A percentile compares a stretch with the other conserved stretches of the same genome.
These are phyloP conservation scores for Pseudogymnoascus sp. DNA, from an alignment of 2,329 filamentous ascomycete genomes.

Conservation along the genomic window DNA sequence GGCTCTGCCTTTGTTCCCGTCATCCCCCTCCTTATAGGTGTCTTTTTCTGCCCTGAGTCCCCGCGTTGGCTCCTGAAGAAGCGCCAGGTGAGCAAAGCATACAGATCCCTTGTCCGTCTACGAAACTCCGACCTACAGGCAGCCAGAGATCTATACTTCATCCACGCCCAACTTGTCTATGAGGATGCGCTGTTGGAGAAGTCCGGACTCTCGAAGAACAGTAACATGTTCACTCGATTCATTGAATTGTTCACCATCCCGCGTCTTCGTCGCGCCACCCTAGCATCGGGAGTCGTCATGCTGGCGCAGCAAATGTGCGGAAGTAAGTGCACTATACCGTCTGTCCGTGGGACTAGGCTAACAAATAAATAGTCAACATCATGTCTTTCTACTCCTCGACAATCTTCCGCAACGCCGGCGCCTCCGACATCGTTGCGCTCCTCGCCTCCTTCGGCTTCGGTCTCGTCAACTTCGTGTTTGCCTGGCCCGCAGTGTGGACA, in stretches of 20 bases:
- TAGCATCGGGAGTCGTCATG: conserved; percentile 76
- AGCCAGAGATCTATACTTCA: conserved; percentile 55
- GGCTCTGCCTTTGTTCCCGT: conserved; percentile 56
- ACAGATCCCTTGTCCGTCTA: conserved; percentile 50
- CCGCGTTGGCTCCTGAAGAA: conserved; percentile 55
- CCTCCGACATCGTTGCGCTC: conserved; percentile 47
- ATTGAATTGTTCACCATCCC: conserved; percentile 62
- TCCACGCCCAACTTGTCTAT: conserved; percentile 50
- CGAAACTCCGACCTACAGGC: conserved; percentile 51
- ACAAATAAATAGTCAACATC: conserved; percentile 45
- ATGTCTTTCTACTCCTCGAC: conserved; percentile 70
- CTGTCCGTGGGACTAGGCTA: not conserved
- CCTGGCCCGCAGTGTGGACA: conserved; percentile 60
- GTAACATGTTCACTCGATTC: conserved; percentile 55
- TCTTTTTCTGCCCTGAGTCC: conserved; percentile 61
- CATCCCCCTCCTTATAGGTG: conserved; percentile 50
- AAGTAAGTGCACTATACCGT: conserved; percentile 12
- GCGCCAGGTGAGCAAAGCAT: conserved; percentile 40
- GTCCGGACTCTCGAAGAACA: conserved; percentile 37
- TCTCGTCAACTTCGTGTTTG: conserved; percentile 56
- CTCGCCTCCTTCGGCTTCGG: conserved; percentile 60
- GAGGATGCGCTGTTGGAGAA: conserved; percentile 23
- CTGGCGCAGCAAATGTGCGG: conserved; percentile 33
- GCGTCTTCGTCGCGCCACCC: conserved; percentile 62
- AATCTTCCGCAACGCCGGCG: conserved; percentile 52